These are phyloP conservation scores for Candida golubevii DNA, from an alignment of 805 yeast genomes.

Conservation along the genomic window DNA sequence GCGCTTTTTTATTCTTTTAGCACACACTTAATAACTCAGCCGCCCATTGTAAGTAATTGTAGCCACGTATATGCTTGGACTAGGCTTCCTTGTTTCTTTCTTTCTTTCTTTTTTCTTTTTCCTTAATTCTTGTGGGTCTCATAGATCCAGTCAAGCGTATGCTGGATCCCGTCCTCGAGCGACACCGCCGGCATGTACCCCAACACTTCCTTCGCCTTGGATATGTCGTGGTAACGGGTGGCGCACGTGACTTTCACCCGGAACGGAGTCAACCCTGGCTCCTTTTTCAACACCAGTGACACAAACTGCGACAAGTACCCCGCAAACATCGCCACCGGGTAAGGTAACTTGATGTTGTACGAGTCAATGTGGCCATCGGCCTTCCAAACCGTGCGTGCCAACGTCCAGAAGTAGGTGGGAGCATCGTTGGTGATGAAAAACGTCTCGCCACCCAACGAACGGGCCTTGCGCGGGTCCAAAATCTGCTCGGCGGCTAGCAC, in stretches of 20 bases:
- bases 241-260: slow-evolving; percentile 93
- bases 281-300: slow-evolving; percentile 68
- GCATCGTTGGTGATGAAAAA: slow-evolving; percentile 91
- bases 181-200: slow-evolving; percentile 80
- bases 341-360: slow-evolving; percentile 60
- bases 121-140: slow-evolving; percentile 40
- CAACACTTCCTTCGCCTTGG: slow-evolving; percentile 74
- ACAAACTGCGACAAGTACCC: slow-evolving; percentile 80
- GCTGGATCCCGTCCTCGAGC: slow-evolving; percentile 72
- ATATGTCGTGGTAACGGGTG: slow-evolving; percentile 83
- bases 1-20: neutral
- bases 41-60: too few relatives aligned
- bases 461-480: slow-evolving; percentile 41
- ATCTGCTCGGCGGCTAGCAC: slow-evolving; percentile 84
- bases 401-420: slow-evolving; percentile 94
- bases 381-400: slow-evolving; percentile 96
- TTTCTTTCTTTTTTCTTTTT: neutral
- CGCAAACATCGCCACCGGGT: slow-evolving; percentile 72
- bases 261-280: slow-evolving; percentile 93
- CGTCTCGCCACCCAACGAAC: slow-evolving; percentile 71
- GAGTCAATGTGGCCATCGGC: slow-evolving; percentile 84
- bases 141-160: slow-evolving; percentile 85
- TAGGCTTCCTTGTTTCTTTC: neutral
- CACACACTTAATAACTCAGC: too few relatives aligned
- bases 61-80: too few relatives aligned